A percentile compares a stretch with the other conserved stretches of the same genome.
These are phyloP conservation scores for Posidonia oceanica DNA, from an alignment of 116 monocot species.

Conservation along the genomic window DNA sequence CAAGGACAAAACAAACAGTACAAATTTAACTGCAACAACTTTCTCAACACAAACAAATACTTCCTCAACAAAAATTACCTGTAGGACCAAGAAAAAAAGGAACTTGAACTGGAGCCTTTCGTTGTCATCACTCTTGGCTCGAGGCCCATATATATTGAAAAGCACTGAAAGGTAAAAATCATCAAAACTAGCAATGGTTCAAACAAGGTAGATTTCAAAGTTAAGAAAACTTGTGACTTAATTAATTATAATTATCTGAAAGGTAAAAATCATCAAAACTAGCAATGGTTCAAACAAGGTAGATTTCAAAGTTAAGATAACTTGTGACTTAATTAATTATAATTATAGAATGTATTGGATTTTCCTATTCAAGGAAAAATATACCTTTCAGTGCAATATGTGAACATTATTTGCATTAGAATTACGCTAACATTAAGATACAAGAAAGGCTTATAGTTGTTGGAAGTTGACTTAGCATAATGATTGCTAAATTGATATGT, in stretches of 20 bases:
- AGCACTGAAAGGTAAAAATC: conserved; percentile 41
- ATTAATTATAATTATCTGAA: conserved; percentile 15
- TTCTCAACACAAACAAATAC: not conserved
- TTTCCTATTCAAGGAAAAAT: no score
- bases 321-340: no score
- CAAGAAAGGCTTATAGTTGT: no score
- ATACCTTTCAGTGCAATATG: no score
- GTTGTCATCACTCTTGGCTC: conserved; percentile 60
- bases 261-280: not conserved
- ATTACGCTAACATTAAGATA: no score
- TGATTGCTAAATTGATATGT: no score
- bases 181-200: not conserved
- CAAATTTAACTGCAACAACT: no score
- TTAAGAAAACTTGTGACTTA: no score
- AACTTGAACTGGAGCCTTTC: conserved; percentile 68
- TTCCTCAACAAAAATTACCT: conserved; percentile 27
- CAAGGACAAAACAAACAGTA: no score
- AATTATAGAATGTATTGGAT: no score
- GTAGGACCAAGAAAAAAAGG: conserved; percentile 69
- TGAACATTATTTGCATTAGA: no score
- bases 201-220: not conserved
- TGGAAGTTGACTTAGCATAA: no score
- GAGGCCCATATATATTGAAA: conserved; percentile 90
- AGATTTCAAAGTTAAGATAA: not conserved
- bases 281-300: not conserved